Percentiles rank a stretch among this genome's conserved stretches.
Evolutionary conservation across 1,284 basidiomycete species (phyloP).

Genomic region (Cystobasidium sp.): DNA sequence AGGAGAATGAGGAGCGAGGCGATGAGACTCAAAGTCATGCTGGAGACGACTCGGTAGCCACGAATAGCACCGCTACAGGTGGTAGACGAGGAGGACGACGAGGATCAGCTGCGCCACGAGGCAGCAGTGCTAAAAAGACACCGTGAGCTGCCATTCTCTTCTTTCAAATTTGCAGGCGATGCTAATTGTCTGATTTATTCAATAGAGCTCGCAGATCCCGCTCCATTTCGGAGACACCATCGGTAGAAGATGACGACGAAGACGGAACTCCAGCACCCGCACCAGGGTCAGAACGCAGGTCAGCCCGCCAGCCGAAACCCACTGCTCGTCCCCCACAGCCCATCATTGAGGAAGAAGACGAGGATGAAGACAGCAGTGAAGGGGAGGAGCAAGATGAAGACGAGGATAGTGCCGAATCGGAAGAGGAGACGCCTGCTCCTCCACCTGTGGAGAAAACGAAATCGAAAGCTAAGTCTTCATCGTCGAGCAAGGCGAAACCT

Average conservation of each 20-base stretch:
- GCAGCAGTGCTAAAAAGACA: conserved; percentile 5
- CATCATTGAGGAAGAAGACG: conserved; percentile 29
- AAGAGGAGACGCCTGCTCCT: neutral
- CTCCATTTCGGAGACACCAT: conserved; percentile 17
- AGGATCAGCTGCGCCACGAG: conserved; percentile 9
- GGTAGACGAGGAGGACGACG: neutral
- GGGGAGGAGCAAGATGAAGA: neutral
- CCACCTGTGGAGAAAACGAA: neutral
- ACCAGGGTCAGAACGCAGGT: conserved; percentile 8
- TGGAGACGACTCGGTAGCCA: conserved; percentile 15
- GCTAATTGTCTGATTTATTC: neutral
- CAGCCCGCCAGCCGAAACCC: conserved; percentile 7
- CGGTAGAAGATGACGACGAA: conserved; percentile 4
- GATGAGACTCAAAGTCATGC: conserved; percentile 6
- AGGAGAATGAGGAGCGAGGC: conserved; percentile 21
- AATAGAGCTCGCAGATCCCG: neutral
- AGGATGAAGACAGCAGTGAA: conserved; percentile 16
- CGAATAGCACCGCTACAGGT: conserved; percentile 21
- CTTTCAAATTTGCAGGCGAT: neutral
- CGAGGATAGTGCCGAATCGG: neutral
- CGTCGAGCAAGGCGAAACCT: neutral
- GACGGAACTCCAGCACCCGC: neutral
- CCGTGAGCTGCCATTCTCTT: conserved; percentile 2
- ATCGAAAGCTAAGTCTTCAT: neutral
- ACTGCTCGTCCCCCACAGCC: conserved; percentile 9